These are phyloP conservation scores for Hypericum perforatum DNA, from an alignment of 345 rosid species.

Conservation along the genomic window DNA sequence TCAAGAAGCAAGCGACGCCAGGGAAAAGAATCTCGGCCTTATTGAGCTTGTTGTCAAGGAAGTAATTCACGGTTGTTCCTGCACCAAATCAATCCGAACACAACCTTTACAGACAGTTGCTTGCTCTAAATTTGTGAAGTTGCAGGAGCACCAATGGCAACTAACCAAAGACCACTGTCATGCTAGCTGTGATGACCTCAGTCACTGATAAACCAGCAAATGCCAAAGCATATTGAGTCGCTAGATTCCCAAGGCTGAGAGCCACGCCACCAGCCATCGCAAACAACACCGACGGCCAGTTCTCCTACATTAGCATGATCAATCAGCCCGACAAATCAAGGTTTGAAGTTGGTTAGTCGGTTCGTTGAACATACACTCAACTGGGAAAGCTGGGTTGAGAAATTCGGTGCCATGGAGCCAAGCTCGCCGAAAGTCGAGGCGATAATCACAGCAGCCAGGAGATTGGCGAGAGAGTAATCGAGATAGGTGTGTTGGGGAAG, in stretches of 20 bases:
- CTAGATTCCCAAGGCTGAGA: slow-evolving; percentile 63
- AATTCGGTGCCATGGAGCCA: slow-evolving; percentile 40
- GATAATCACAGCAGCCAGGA: slow-evolving; percentile 56
- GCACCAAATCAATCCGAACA: slow-evolving; percentile 7
- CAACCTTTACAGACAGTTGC: background rate
- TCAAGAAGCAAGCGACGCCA: slow-evolving; percentile 72
- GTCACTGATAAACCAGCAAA: slow-evolving; percentile 75
- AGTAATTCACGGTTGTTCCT: slow-evolving; percentile 82
- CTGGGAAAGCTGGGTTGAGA: slow-evolving; percentile 51
- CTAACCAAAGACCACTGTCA: slow-evolving; percentile 67
- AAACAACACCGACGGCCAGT: slow-evolving; percentile 63
- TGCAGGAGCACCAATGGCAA: background rate
- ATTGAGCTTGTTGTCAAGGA: slow-evolving; percentile 69
- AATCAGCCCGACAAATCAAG: too few relatives aligned
- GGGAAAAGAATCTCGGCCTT: slow-evolving; percentile 70
- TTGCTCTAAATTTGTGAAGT: background rate
- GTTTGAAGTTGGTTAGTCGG: too few relatives aligned
- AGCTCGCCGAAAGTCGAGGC: slow-evolving; percentile 65
- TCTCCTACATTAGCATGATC: slow-evolving; percentile 25
- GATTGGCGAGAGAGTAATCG: slow-evolving; percentile 67
- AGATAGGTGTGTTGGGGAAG: slow-evolving; percentile 91
- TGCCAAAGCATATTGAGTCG: slow-evolving; percentile 75
- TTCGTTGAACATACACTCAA: slow-evolving; percentile 20
- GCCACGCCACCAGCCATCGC: slow-evolving; percentile 73
- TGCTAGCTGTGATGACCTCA: slow-evolving; percentile 65